Conservation (phyloP, 805 yeast species). For the Hanseniaspora guilliermondii region DNA sequence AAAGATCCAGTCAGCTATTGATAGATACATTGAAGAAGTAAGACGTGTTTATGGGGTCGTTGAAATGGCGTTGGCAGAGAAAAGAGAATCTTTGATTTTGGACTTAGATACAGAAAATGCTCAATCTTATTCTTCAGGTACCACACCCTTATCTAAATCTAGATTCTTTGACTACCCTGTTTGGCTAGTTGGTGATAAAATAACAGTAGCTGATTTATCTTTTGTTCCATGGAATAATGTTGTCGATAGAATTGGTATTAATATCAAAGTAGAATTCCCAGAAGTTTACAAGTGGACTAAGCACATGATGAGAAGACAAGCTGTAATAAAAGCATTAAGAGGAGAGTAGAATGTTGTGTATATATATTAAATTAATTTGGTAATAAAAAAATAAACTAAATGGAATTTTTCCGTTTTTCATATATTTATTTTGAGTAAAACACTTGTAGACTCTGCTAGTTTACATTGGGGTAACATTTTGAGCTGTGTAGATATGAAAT, state of each 20-base stretch:
- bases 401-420: not conserved
- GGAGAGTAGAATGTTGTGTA: constrained; percentile 35
- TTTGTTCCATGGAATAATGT: constrained; percentile 97
- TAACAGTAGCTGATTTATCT: constrained; percentile 78
- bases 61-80: constrained; percentile 89
- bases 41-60: constrained; percentile 85
- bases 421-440: not conserved
- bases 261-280: constrained; percentile 75
- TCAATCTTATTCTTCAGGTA: constrained; percentile 75
- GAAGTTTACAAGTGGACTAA: constrained; percentile 95
- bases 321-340: constrained; percentile 73
- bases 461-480: no score
- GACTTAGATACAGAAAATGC: constrained; percentile 80
- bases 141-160: constrained; percentile 73
- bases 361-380: not conserved
- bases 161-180: constrained; percentile 85
- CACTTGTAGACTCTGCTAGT: no score
- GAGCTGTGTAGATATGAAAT: no score
- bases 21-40: constrained; percentile 82
- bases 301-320: constrained; percentile 89
- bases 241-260: constrained; percentile 82
- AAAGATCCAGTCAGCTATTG: constrained; percentile 77
- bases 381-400: not conserved
- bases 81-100: constrained; percentile 80
- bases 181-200: constrained; percentile 81